phyloP scores from a whole-genome alignment of 257 asterid species.

The Catharanthus roseus region DNA sequence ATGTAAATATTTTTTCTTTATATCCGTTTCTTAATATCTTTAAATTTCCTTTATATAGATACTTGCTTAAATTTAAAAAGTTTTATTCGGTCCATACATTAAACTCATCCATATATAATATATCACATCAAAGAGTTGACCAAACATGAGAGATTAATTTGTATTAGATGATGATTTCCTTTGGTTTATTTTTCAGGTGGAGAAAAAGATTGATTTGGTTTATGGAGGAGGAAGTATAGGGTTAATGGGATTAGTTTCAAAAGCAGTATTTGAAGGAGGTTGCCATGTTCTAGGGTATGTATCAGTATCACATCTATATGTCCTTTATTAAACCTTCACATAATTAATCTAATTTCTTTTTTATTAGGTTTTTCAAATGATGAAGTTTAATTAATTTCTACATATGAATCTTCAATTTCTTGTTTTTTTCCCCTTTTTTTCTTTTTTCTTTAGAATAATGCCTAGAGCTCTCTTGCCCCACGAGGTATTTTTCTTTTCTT shows the following conservation, averaged over 20 bases:
- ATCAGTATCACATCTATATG: not conserved
- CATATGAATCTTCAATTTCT: not conserved
- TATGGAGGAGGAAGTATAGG: conserved; percentile 71
- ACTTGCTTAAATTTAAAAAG: no score
- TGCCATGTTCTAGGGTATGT: conserved; percentile 67
- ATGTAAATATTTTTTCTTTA: no score
- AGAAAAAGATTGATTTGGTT: conserved; percentile 56
- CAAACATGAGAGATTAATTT: no score
- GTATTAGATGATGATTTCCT: no score
- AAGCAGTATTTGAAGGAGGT: conserved; percentile 57
- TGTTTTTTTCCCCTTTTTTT: not conserved
- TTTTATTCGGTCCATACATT: no score
- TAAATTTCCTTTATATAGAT: no score
- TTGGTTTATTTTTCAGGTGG: conserved; percentile 34
- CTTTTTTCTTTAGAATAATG: conserved; percentile 36
- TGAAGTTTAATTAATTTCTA: not conserved
- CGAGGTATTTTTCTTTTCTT: conserved; percentile 37
- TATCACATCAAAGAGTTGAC: no score
- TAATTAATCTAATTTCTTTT: no score
- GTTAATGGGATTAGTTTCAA: conserved; percentile 58
- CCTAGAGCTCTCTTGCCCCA: conserved; percentile 55
- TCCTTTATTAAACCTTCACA: no score
- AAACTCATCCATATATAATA: no score
- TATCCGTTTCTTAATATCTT: no score
- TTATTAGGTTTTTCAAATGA: not conserved